Base-by-base conservation (phyloP, 352 stramenopile genomes). In the Chrysophaeum taylorii region DNA sequence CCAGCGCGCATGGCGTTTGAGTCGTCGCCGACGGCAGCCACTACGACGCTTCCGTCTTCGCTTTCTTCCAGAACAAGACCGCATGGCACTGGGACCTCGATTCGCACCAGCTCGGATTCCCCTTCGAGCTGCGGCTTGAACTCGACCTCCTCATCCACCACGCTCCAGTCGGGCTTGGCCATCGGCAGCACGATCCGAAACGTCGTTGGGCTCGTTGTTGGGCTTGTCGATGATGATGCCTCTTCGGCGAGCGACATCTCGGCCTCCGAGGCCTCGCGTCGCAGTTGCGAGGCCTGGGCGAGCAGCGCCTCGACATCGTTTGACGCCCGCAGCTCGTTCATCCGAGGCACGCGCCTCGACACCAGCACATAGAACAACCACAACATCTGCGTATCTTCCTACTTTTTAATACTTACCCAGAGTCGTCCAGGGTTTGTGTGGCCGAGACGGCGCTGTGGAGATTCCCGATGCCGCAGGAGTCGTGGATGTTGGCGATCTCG, bases 161-260 rank as follows among this genome's bases (percentile, higher is more conserved):
- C 31, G 31, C 2, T 66, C 57, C 57, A 66, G 57, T 66, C 57
- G 33, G 57, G 57, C 9, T 35, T 41, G 12, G 57, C 14, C 12
- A 66, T 66, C 18, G 57, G 57, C 1, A 66, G 57, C 57, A 33
- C 27, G 5, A 66, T n/a, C n/a, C n/a, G n/a, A n/a, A n/a, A n/a
- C n/a, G n/a, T n/a, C n/a, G n/a, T n/a, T n/a, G n/a, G n/a, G n/a
- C n/a, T n/a, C n/a, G n/a, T n/a, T n/a, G n/a, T n/a, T n/a, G n/a
- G n/a, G n/a, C n/a, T n/a, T n/a, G n/a, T n/a, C n/a, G n/a, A n/a
- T n/a, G n/a, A n/a, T n/a, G n/a, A n/a, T n/a, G n/a, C n/a, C n/a
- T n/a, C n/a, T n/a, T n/a, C n/a, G n/a, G n/a, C n/a, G n/a, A n/a
- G n/a, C n/a, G n/a, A n/a, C n/a, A n/a, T n/a, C n/a, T n/a, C n/a